A percentile compares a stretch with the other conserved stretches of the same genome.
These are phyloP conservation scores for Eimeria praecox DNA, from an alignment of 169 alveolate genomes.

Conservation along the genomic window DNA sequence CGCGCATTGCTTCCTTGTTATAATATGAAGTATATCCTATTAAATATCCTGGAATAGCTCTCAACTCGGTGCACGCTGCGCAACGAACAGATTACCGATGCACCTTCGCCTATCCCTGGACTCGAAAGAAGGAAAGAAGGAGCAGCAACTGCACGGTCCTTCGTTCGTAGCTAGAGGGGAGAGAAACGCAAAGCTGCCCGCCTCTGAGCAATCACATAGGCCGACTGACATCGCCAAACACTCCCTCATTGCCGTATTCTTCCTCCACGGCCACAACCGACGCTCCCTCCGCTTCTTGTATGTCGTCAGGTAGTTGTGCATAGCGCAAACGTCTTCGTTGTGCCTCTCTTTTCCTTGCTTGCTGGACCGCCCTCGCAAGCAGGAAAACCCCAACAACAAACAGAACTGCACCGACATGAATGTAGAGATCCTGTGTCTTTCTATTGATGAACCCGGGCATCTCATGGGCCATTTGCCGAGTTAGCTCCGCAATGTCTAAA, in stretches of 20 bases:
- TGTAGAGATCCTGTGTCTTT: neutral
- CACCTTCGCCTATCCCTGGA: neutral
- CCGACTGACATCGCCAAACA: neutral
- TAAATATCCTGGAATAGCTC: neutral
- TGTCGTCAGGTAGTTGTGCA: neutral
- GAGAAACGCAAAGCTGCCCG: neutral
- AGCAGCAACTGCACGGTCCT: neutral
- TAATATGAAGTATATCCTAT: neutral
- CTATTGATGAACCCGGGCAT: neutral
- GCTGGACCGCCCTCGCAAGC: neutral
- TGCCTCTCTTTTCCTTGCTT: neutral
- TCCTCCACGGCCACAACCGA: neutral
- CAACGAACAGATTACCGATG: neutral
- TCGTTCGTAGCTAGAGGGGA: neutral
- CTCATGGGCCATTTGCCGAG: neutral
- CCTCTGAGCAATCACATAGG: neutral
- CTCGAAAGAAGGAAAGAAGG: neutral
- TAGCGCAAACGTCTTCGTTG: neutral
- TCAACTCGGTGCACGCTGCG: constrained; percentile 7
- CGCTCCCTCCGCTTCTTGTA: neutral
- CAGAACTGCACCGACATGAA: neutral
- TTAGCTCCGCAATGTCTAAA: neutral
- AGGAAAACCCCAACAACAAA: neutral
- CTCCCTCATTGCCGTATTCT: neutral
- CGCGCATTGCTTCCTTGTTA: neutral